Evolutionary conservation across 495 filamentous ascomycete genomes (phyloP).

Genomic region (Friedmanniomyces endolithicus): DNA sequence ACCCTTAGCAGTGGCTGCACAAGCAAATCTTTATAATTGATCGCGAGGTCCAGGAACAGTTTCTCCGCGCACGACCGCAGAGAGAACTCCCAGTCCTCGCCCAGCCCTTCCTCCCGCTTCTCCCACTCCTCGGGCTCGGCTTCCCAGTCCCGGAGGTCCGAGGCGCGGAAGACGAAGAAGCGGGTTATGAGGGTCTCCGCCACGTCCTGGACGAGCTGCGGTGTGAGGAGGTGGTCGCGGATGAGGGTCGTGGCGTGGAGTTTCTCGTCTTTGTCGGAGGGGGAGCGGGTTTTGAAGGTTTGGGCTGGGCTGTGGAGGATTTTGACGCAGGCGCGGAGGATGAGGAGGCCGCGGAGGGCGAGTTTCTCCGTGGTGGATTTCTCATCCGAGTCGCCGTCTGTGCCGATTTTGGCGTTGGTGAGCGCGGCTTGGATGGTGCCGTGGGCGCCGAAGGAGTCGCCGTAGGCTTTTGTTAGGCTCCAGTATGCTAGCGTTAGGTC

Average conservation of each 20-base stretch:
- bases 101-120: slow-evolving; percentile 61
- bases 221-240: slow-evolving; percentile 58
- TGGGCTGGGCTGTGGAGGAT: slow-evolving; percentile 70
- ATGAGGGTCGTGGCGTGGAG: slow-evolving; percentile 49
- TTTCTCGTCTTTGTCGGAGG: slow-evolving; percentile 57
- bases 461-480: slow-evolving; percentile 61
- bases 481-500: slow-evolving; percentile 69
- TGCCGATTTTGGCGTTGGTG: slow-evolving; percentile 30
- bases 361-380: slow-evolving; percentile 58
- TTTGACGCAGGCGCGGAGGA: slow-evolving; percentile 71
- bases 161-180: slow-evolving; percentile 76
- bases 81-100: slow-evolving; percentile 75
- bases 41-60: slow-evolving; percentile 80
- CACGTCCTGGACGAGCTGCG: slow-evolving; percentile 60
- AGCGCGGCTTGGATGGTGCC: slow-evolving; percentile 19
- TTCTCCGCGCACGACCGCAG: slow-evolving; percentile 85
- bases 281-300: slow-evolving; percentile 66
- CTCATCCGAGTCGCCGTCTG: slow-evolving; percentile 41
- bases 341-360: slow-evolving; percentile 63
- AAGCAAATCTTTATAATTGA: slow-evolving; percentile 69
- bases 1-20: slow-evolving; percentile 64
- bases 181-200: slow-evolving; percentile 73
- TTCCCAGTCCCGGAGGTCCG: slow-evolving; percentile 80
- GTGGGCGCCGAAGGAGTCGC: slow-evolving; percentile 52
- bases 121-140: slow-evolving; percentile 92